Conservation (phyloP, 192 early-diverging fungal genomes). For the Radiomyces spectabilis region DNA sequence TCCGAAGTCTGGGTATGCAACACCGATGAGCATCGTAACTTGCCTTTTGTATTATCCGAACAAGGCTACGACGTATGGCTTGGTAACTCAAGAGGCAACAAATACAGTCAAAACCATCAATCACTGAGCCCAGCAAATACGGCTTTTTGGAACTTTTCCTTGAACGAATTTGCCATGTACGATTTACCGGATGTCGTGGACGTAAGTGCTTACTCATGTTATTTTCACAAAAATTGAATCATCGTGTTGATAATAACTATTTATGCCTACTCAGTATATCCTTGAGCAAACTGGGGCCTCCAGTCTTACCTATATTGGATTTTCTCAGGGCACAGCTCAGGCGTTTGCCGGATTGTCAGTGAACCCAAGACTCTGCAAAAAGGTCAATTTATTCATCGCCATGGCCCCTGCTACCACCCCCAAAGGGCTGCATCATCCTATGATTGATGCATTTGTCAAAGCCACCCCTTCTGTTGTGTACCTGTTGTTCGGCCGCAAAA, state of each 20-base stretch:
- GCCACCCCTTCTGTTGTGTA: slow-evolving; percentile 83
- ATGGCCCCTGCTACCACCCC: slow-evolving; percentile 89
- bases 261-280: slow-evolving; percentile 55
- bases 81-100: slow-evolving; percentile 91
- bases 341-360: slow-evolving; percentile 83
- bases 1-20: slow-evolving; percentile 90
- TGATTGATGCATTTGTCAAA: slow-evolving; percentile 76
- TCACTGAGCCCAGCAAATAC: slow-evolving; percentile 55
- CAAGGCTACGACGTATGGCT: slow-evolving; percentile 96
- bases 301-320: slow-evolving; percentile 91
- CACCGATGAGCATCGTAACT: slow-evolving; percentile 61
- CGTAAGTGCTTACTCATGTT: slow-evolving; percentile 26
- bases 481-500: slow-evolving; percentile 80
- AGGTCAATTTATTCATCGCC: slow-evolving; percentile 84
- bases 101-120: slow-evolving; percentile 84
- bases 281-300: slow-evolving; percentile 70
- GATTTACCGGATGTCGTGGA: slow-evolving; percentile 85
- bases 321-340: slow-evolving; percentile 90
- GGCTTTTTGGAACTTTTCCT: slow-evolving; percentile 89
- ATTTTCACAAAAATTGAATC: no score
- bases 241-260: background rate
- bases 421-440: slow-evolving; percentile 68
- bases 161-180: slow-evolving; percentile 83
- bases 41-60: slow-evolving; percentile 82
- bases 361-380: slow-evolving; percentile 69